Conservation (phyloP, 352 stramenopile species). For the Pythium aphanidermatum region DNA sequence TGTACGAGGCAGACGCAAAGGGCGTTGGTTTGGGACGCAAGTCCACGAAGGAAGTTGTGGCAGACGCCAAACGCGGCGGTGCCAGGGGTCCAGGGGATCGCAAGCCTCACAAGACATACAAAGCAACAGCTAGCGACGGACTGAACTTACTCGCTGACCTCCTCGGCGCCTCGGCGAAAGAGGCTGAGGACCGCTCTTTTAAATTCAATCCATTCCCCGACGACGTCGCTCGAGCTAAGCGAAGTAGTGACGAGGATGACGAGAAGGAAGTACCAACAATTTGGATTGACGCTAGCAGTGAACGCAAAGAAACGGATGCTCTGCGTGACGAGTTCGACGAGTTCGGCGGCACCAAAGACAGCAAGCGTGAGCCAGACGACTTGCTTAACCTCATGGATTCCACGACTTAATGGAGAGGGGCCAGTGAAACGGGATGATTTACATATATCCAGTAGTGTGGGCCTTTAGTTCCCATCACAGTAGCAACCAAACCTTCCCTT, state of each 20-base stretch:
- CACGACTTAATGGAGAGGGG: slow-evolving; percentile 16
- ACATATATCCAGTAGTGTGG: no score
- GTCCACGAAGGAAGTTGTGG: slow-evolving; percentile 51
- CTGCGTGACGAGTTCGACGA: slow-evolving; percentile 65
- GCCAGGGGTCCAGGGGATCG: slow-evolving; percentile 23
- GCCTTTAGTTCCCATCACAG: background rate
- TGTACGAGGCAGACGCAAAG: slow-evolving; percentile 79
- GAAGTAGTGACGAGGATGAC: slow-evolving; percentile 40
- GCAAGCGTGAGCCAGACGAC: slow-evolving; percentile 50
- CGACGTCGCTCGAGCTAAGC: slow-evolving; percentile 27
- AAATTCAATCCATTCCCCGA: slow-evolving; percentile 79
- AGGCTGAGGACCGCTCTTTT: slow-evolving; percentile 58
- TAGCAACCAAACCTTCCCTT: slow-evolving; percentile 3
- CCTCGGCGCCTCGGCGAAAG: slow-evolving; percentile 47
- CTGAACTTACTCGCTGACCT: slow-evolving; percentile 84
- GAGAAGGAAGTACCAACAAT: slow-evolving; percentile 66
- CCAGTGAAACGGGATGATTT: background rate
- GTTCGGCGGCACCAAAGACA: slow-evolving; percentile 33
- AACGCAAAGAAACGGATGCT: slow-evolving; percentile 49
- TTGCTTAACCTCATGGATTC: slow-evolving; percentile 88
- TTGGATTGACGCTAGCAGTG: slow-evolving; percentile 74
- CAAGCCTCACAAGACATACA: slow-evolving; percentile 60
- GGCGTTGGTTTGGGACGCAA: slow-evolving; percentile 14
- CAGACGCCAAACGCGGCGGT: slow-evolving; percentile 46
- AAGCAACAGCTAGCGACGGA: slow-evolving; percentile 70